Conservation (phyloP, 1,284 basidiomycete species). For the Sanghuangporus weigelae region DNA sequence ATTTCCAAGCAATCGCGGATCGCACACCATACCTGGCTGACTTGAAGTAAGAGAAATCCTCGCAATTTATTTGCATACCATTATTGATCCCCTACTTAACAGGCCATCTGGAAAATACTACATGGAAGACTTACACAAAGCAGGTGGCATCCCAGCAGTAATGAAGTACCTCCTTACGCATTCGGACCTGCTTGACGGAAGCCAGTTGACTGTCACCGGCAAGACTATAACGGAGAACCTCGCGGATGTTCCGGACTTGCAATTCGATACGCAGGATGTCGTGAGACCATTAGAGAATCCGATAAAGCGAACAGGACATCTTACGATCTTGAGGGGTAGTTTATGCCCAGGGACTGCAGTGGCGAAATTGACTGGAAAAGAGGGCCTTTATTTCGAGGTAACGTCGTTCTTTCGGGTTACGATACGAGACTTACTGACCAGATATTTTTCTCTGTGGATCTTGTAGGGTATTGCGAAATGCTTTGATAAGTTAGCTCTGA, state of each 20-base stretch:
- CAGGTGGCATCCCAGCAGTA: constrained; percentile 83
- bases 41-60: constrained; percentile 55
- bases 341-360: constrained; percentile 90
- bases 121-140: constrained; percentile 94
- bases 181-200: constrained; percentile 85
- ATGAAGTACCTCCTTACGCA: constrained; percentile 86
- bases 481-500: constrained; percentile 55
- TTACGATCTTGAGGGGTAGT: constrained; percentile 89
- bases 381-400: constrained; percentile 84
- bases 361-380: constrained; percentile 95
- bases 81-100: not conserved
- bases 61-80: not conserved
- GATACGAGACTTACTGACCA: not conserved
- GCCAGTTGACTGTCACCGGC: constrained; percentile 89
- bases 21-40: constrained; percentile 93
- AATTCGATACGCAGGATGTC: constrained; percentile 80
- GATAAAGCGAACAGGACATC: constrained; percentile 89
- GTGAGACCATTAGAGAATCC: constrained; percentile 77
- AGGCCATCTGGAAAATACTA: constrained; percentile 91
- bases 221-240: constrained; percentile 92
- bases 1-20: constrained; percentile 87
- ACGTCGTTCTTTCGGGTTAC: constrained; percentile 16
- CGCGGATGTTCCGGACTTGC: constrained; percentile 70
- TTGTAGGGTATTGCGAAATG: constrained; percentile 65
- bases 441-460: not conserved